Base-by-base conservation (phyloP, 371 early-diverging fungal species). In the Circinella umbellata region DNA sequence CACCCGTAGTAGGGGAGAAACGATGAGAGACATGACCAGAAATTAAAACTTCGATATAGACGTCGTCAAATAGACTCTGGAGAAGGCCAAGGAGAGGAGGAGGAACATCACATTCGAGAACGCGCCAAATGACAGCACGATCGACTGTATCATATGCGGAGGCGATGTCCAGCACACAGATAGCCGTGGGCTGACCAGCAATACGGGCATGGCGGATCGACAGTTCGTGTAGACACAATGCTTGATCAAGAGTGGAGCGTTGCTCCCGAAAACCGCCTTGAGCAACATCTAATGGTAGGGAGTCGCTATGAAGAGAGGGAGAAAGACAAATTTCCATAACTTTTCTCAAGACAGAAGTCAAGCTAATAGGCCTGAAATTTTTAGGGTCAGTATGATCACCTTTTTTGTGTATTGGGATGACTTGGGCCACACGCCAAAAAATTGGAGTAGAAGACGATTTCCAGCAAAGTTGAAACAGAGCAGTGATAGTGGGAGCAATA, bases 261-360 rank as follows among this genome's bases (percentile, higher is more conserved):
- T 8, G 8, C 0, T 55, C 42, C 1, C 73, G 74, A 51, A 82
- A 82, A 3, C 79, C 78, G 51, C 78, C 79, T 68, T 82, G 78
- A 0, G 72, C 70, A 13, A 74, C 60, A 36, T 80, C 80, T 10
- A 67, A 27, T 51, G 8, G 27, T 2, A 27, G 2, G 27, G 27
- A 4, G 2, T 14, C 17, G 3, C 51, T 51, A 15, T 1, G 47
- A 1, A 27, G 54, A 14, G 36, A 70, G 13, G 1, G 47, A 42
- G 9, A 39, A 6, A 73, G 46, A 54, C 64, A 69, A 3, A 42
- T 17, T 64, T 73, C 72, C 34, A 76, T 4, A 0, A 67, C 7
- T 55, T 70, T 76, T 1, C 72, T 60, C 39, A 76, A 17, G 0
- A 73, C 68, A 5, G 64, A 61, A 0, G 71, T 68, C 11, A 75